phyloP scores from a whole-genome alignment of 768 basidiomycete genomes.

The Lentinula boryana region DNA sequence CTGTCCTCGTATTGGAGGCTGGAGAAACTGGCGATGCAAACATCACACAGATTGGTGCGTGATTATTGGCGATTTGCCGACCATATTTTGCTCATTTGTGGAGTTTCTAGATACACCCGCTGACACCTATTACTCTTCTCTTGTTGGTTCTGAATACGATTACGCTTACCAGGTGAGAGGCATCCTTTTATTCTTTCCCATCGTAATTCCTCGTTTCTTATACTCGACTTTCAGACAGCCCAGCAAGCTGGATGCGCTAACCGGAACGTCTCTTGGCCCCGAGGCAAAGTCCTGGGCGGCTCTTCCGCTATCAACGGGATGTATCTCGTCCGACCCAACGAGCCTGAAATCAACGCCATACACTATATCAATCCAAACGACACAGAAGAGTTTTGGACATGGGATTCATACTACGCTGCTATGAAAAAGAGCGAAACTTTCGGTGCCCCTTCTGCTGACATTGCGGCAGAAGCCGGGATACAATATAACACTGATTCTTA shows the following conservation, averaged over 20 bases:
- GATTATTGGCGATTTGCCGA: not conserved
- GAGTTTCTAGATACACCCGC: conserved; percentile 37
- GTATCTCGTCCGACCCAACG: conserved; percentile 53
- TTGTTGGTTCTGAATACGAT: conserved; percentile 43
- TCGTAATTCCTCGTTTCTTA: not conserved
- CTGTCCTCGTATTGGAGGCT: conserved; percentile 2
- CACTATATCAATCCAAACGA: conserved; percentile 23
- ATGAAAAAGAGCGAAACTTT: conserved; percentile 51
- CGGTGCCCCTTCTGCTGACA: conserved; percentile 34
- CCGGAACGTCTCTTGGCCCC: conserved; percentile 46
- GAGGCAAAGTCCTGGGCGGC: conserved; percentile 67
- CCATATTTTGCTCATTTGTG: not conserved
- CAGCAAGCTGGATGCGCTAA: conserved; percentile 38
- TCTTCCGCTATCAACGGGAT: conserved; percentile 67
- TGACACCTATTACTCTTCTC: conserved; percentile 47
- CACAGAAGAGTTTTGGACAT: conserved; percentile 31
- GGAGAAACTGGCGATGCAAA: conserved; percentile 4
- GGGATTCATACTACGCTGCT: conserved; percentile 32
- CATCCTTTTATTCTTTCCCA: not conserved
- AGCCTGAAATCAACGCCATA: conserved; percentile 40
- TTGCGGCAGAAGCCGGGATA: conserved; percentile 33
- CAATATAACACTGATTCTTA: conserved; percentile 33
- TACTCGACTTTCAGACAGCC: conserved; percentile 21
- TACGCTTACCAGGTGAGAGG: conserved; percentile 37
- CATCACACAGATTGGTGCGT: conserved; percentile 3